Percentiles rank a stretch among this genome's conserved stretches.
These are phyloP conservation scores for Dichomitus squalens DNA, from an alignment of 1,284 basidiomycete genomes.

Conservation along the genomic window DNA sequence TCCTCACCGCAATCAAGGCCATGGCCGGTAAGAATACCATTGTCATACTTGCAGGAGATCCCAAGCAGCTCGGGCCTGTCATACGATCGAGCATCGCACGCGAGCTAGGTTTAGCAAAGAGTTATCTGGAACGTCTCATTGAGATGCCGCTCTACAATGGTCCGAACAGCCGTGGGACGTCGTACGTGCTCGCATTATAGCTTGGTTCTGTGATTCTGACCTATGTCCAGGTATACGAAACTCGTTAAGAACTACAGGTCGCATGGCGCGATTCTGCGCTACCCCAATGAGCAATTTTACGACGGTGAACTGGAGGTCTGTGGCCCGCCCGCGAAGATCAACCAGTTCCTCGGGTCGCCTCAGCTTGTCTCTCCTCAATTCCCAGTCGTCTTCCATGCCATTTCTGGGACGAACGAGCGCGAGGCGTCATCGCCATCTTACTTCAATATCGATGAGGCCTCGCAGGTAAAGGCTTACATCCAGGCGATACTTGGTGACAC, in stretches of 20 bases:
- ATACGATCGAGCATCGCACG: constrained; percentile 49
- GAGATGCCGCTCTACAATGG: constrained; percentile 43
- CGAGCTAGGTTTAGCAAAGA: constrained; percentile 47
- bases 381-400: constrained; percentile 50
- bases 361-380: constrained; percentile 34
- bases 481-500: constrained; percentile 27
- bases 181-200: constrained; percentile 41
- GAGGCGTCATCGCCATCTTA: constrained; percentile 50
- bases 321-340: constrained; percentile 40
- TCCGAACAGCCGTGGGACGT: constrained; percentile 31
- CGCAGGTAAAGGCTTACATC: constrained; percentile 43
- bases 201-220: not conserved
- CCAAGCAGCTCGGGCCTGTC: constrained; percentile 60
- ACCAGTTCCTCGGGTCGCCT: constrained; percentile 30
- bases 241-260: constrained; percentile 61
- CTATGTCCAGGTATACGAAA: constrained; percentile 43
- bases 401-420: constrained; percentile 45
- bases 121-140: constrained; percentile 57
- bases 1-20: constrained; percentile 54
- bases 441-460: constrained; percentile 49
- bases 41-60: constrained; percentile 58
- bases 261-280: constrained; percentile 55
- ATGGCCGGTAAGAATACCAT: constrained; percentile 44
- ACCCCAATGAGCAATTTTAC: constrained; percentile 62
- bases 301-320: constrained; percentile 47